Base-by-base conservation (phyloP, 1,284 basidiomycete species). In the Hymenochaete sp. region DNA sequence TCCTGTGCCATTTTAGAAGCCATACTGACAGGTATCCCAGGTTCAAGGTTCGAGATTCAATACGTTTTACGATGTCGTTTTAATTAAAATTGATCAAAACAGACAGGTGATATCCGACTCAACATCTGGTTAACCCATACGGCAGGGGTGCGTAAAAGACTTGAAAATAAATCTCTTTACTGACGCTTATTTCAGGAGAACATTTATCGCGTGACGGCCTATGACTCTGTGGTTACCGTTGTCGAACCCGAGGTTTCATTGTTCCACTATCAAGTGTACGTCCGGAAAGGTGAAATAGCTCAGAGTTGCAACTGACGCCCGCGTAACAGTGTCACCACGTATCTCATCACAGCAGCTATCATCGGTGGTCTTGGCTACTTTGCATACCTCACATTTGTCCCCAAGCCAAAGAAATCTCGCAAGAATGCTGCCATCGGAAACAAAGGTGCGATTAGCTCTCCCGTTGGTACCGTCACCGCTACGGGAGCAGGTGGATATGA, bases 231-330 rank as follows among this genome's bases (percentile, higher is more conserved):
- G 39, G 75, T 93, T 41, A 81, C 79, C 4, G 70, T 93, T 29
- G 86, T 93, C 33, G 90, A 93, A 61, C 87, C 88, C 16, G 77
- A 82, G 51, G 59, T 75, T 14, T 85, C 85, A 27, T 73, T 82
- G 63, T 81, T 92, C 54, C 90, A 93, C 63, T 70, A 84, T 55
- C 80, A 85, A 60, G 71, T 88, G 87, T 89, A 56, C 42, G 85
- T 64, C 19, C 21, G 14, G 9, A 10, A 8, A n/a, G 32, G 21
- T n/a, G 5, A 35, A 8, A 5, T 6, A n/a, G n/a, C n/a, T 18
- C 14, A 5, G 21, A 42, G 13, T 35, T n/a, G 24, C n/a, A 41
- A 9, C 19, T 25, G 28, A 22, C 14, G 10, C 16, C 22, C 22
- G 24, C 26, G 33, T 21, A n/a, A 7, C 45, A 90, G 86, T 44